Base-by-base conservation (phyloP, 768 basidiomycete species). In the Podaxis rugospora region DNA sequence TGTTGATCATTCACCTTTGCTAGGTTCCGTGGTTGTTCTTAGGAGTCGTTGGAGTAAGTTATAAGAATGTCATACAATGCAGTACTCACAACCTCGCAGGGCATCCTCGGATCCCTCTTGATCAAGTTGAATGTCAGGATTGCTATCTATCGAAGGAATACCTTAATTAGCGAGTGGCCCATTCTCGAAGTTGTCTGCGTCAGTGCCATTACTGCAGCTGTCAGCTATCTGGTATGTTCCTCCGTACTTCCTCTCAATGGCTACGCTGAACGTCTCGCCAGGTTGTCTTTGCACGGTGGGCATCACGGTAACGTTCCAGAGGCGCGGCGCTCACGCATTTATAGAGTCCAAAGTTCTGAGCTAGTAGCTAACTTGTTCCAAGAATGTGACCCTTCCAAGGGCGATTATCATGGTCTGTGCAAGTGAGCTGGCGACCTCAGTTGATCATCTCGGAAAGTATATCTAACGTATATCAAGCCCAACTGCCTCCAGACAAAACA, bases 321-420 rank as follows among this genome's bases (percentile, higher is more conserved):
- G 13, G 23, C 27, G 5, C 21, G 13, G n/a, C 47, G 51, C 51
- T 70, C 39, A 53, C 18, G 16, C 36, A 18, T 55, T 35, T 44
- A 5, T 59, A 86, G 88, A 51, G 89, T 86, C 4, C 88, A 88
- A 68, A 78, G 87, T 1, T 92, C 91, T 0, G 91, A 93, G 69
- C 78, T 94, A 21, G 93, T 95, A 5, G 84, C 89, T 9, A 89
- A 89, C 66, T 81, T 94, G 11, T 90, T 94, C 71, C 85, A 87
- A 64, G 92, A 94, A 72, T 95, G 93, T 68, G 86, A 89, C 67
- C 73, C 86, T 7, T 73, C 74, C 4, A 87, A 83, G 66, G 80
- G 80, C 5, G 85, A 88, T 67, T 87, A 84, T 63, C 88, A 88
- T 65, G 89, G 88, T 2, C 76, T 94, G 35, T 95, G 93, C 87